Conservation (phyloP, 331 rosid species). For the Arachis monticola region DNA sequence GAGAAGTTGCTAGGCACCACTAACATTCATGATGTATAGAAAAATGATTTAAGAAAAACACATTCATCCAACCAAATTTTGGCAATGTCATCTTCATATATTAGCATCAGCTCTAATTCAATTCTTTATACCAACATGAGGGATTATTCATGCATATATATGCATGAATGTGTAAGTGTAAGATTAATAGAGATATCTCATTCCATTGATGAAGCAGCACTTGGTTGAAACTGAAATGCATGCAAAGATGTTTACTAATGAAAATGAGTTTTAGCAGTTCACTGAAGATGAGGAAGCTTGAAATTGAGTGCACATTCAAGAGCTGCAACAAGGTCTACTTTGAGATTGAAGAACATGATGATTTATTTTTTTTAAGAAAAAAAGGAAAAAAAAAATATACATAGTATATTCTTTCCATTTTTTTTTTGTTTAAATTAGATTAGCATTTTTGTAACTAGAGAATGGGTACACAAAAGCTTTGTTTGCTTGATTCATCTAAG, state of each 20-base stretch:
- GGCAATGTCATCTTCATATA: conserved; percentile 25
- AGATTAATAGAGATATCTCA: conserved; percentile 27
- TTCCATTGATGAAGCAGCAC: conserved; percentile 31
- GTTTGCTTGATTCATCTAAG: not conserved
- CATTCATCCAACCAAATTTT: conserved; percentile 39
- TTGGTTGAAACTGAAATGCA: not conserved
- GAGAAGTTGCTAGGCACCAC: conserved; percentile 73
- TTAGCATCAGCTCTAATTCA: conserved; percentile 37
- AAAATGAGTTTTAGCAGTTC: conserved; percentile 24
- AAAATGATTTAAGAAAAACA: not conserved
- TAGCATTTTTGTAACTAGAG: conserved; percentile 33
- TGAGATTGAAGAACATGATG: conserved; percentile 33
- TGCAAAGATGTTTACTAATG: conserved; percentile 23
- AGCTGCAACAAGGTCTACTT: conserved; percentile 24
- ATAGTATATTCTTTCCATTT: not conserved
- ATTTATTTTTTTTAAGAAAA: too few species aligned
- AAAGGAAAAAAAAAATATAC: not conserved
- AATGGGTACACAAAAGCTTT: not conserved
- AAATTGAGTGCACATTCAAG: conserved; percentile 23
- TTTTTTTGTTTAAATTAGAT: conserved; percentile 12
- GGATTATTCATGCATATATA: conserved; percentile 36
- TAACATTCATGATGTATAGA: conserved; percentile 58
- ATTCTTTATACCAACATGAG: conserved; percentile 27
- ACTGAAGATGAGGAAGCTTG: conserved; percentile 33
- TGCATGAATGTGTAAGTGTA: conserved; percentile 18